Conservation (phyloP, 306 rosid species). For the Pyrus bretschneideri region DNA sequence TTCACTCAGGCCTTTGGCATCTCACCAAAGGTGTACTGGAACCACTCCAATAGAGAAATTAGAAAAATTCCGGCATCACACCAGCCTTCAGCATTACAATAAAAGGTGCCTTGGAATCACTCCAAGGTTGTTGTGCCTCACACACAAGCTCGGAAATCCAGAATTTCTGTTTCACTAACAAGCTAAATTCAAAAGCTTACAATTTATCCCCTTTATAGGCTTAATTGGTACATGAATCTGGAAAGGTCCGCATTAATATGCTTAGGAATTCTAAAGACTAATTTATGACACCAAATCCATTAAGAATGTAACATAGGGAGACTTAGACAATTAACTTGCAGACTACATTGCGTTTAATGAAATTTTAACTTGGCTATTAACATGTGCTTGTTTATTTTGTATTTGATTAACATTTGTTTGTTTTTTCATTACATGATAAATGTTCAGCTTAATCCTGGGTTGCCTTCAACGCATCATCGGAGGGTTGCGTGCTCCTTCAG, state of each 20-base stretch:
- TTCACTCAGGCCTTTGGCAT: not conserved
- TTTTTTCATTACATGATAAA: slow-evolving; percentile 26
- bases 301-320: not conserved
- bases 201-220: not conserved
- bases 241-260: not conserved
- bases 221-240: not conserved
- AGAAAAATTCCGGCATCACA: not conserved
- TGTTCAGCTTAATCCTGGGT: slow-evolving; percentile 77
- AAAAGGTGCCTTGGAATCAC: not conserved
- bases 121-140: not conserved
- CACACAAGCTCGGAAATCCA: not conserved
- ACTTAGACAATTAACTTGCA: not conserved
- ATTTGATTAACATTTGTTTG: slow-evolving; percentile 7
- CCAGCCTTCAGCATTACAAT: not conserved
- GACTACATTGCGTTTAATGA: not conserved
- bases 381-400: not conserved
- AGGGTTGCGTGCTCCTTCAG: slow-evolving; percentile 94
- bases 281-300: not conserved
- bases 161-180: not conserved
- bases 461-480: slow-evolving; percentile 94
- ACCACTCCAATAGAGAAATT: not conserved
- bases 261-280: not conserved
- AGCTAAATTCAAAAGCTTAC: not conserved
- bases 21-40: not conserved
- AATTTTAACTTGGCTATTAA: not conserved